Base-by-base conservation (phyloP, 768 basidiomycete species). In the Xerocomus brunneocitrinus region DNA sequence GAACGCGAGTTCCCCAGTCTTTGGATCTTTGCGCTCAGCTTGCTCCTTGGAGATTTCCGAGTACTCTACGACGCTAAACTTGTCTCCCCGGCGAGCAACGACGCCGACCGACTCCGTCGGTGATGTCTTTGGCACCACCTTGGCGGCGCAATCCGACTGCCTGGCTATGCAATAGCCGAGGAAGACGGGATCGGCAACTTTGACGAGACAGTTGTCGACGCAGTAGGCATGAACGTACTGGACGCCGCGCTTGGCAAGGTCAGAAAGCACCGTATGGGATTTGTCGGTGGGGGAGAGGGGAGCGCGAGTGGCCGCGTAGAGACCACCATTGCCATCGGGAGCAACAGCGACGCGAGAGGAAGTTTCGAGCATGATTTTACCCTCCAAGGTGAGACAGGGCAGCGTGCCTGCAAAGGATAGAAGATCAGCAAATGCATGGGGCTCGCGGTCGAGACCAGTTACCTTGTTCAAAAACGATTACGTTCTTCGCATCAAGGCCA, bases 401-500 rank as follows among this genome's bases (percentile, higher is more conserved):
- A 99, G 81, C 12, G 92, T 94, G 48, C 97, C 97, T 99, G 62
- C 25, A 46, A 22, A 47, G 27, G 49, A 34, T 4, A n/a, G 0
- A 31, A 43, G 7, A 43, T 61, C 52, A 48, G 46, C 4, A 38
- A 48, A 38, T 19, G 28, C 28, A 25, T 30, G 16, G 52, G 31
- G 34, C 10, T 41, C 39, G 22, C 28, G 47, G 56, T 43, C 59
- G 25, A 42, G 49, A 51, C 3, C 28, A 62, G 74, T 60, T 59
- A 95, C 97, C 97, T 79, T 98, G 97, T 70, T 99, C 91, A 61
- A 99, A 99, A 73, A 99, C 80, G 47, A 98, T 75, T 56, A 99
- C 86, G 62, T 97, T 86, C 57, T 83, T 76, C 53, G 82, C 65
- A 48, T 84, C 67, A 55, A 99, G 79, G 4, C 95, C 95, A 66